Percentiles rank a stretch among this genome's conserved stretches.
Conservation (phyloP, 768 basidiomycete species). For the Termitomyces sp. region DNA sequence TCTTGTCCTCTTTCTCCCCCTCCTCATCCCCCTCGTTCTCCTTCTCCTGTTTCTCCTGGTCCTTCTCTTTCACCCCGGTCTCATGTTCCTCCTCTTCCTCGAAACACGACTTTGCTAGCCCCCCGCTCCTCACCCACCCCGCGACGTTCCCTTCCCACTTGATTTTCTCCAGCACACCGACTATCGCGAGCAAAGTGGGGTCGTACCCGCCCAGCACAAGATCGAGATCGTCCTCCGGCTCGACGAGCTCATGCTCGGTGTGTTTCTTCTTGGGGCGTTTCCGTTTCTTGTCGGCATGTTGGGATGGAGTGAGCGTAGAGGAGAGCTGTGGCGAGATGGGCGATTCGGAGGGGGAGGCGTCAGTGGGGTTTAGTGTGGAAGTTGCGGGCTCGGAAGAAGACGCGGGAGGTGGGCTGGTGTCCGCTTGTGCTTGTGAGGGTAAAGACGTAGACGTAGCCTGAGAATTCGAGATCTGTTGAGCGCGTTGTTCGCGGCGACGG, state of each 20-base stretch:
- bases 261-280: constrained; percentile 10
- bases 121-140: constrained; percentile 44
- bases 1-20: neutral
- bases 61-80: neutral
- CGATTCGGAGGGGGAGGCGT: neutral
- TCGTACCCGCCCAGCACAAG: constrained; percentile 31
- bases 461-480: neutral
- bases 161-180: constrained; percentile 59
- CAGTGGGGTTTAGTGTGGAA: neutral
- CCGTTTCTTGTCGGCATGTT: constrained; percentile 7
- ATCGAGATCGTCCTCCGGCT: neutral
- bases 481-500: neutral
- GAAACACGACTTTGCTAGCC: neutral
- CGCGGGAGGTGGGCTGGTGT: neutral
- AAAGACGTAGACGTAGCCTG: neutral
- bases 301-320: neutral
- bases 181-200: constrained; percentile 54
- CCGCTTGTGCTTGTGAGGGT: neutral
- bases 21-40: neutral
- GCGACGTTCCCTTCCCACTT: constrained; percentile 61
- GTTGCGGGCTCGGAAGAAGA: neutral
- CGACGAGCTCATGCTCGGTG: neutral
- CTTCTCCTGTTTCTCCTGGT: neutral
- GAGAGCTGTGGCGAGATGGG: neutral
- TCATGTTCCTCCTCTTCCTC: neutral